Evolutionary conservation across 2,329 filamentous ascomycete genomes (phyloP).

Genomic region (Cytospora leucostoma): DNA sequence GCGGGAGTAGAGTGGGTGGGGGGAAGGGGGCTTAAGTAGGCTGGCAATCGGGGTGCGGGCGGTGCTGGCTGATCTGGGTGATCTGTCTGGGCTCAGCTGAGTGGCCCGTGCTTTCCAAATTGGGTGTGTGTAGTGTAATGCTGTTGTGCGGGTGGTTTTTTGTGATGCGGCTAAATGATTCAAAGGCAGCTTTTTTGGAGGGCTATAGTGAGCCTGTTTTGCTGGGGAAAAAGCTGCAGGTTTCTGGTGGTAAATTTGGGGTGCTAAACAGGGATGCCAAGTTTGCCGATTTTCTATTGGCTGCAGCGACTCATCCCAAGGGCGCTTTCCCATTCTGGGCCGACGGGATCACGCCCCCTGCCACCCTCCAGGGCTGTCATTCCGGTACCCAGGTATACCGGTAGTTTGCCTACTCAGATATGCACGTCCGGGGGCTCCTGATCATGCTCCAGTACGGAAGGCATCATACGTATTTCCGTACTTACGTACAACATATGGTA

Average conservation of each 20-base stretch:
- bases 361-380: too few relatives aligned
- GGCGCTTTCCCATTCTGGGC: constrained; percentile 29
- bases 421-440: too few relatives aligned
- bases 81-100: constrained; percentile 30
- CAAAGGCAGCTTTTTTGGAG: constrained; percentile 30
- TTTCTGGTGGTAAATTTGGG: constrained; percentile 29
- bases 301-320: constrained; percentile 24
- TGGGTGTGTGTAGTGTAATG: constrained; percentile 26
- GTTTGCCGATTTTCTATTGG: constrained; percentile 35
- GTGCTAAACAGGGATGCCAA: constrained; percentile 17
- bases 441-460: too few relatives aligned
- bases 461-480: too few relatives aligned
- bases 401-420: too few relatives aligned
- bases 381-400: background rate
- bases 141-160: background rate
- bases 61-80: constrained; percentile 41
- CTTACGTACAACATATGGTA: too few relatives aligned
- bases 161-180: constrained; percentile 29
- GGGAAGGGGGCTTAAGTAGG: constrained; percentile 46
- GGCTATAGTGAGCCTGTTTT: constrained; percentile 28
- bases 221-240: constrained; percentile 30
- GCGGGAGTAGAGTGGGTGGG: constrained; percentile 44
- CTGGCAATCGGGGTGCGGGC: constrained; percentile 30
- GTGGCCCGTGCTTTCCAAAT: constrained; percentile 33
- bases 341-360: too few relatives aligned